Conservation (phyloP, 1,284 basidiomycete species). For the Meira miltonrushii region DNA sequence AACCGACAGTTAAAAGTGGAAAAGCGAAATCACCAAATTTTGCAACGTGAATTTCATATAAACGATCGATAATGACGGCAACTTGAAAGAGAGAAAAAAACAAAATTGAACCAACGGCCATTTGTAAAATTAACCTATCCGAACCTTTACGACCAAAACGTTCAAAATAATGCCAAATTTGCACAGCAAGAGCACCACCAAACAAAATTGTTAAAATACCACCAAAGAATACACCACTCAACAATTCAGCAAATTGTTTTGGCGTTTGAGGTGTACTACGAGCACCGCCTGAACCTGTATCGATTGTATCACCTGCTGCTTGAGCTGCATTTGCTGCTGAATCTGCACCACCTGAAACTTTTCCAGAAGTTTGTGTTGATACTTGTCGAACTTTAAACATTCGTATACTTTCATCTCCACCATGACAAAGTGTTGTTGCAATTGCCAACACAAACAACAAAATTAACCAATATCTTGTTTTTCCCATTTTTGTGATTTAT, state of each 20-base stretch:
- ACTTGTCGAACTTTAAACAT: too few species aligned
- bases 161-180: constrained; percentile 15
- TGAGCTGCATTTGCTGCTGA: neutral
- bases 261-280: neutral
- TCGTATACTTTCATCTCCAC: too few species aligned
- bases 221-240: neutral
- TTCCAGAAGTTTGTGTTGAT: too few species aligned
- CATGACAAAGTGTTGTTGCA: too few species aligned
- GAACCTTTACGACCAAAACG: constrained; percentile 6
- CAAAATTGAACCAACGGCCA: neutral
- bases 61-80: constrained; percentile 6
- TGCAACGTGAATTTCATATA: constrained; percentile 10
- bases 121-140: constrained; percentile 4
- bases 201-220: constrained; percentile 1
- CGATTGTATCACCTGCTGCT: neutral
- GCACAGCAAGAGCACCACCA: constrained; percentile 10
- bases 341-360: neutral
- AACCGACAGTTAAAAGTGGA: constrained; percentile 12
- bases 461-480: too few species aligned
- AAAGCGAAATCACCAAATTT: constrained; percentile 15
- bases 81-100: constrained; percentile 6
- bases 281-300: neutral
- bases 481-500: too few species aligned
- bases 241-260: constrained; percentile 2
- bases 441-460: too few species aligned